Evolutionary conservation across 352 stramenopile genomes (phyloP), one percentile per base, ranked within the genome.

Genomic region (Elongisporangium anandrum): DNA sequence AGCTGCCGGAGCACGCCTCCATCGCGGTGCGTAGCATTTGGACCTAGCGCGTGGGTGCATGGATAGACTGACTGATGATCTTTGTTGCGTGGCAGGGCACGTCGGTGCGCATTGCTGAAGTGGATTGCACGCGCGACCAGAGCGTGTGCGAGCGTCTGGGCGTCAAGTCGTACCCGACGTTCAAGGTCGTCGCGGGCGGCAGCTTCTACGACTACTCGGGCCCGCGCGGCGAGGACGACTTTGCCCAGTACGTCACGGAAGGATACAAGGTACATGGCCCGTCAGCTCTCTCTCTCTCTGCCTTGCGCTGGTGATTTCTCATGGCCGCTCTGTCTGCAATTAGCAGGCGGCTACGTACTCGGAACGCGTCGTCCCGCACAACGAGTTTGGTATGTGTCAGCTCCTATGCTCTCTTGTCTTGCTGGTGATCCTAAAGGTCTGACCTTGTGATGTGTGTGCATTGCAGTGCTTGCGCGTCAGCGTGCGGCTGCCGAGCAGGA

Each of bases 101-200:
- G 16, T 69, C 72, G 23, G 70, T 86, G 53, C 68, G 64, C 57
- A 68, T 94, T 29, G 85, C 64, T 24, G 92, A 88, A 24, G 76
- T 94, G 29, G 85, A 94, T 64, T 94, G 85, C 69, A 94, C 83
- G 39, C 77, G 68, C n/a, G 76, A 89, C 52, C 70, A 69, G 23
- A 81, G 65, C 63, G 65, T 94, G 49, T 94, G 85, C 63, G 83
- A 90, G 59, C 85, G 85, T 66, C 90, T 94, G 58, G 71, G 81
- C 34, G 80, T 94, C 52, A 72, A 81, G 55, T 92, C 81, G 26
- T 94, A 94, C 66, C 85, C 85, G 48, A 93, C 85, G 38, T 69
- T 94, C 49, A 93, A 93, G 67, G 79, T 91, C 20, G 69, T 94
- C 50, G 49, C 72, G 8, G 49, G n/a, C 20, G 79, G 79, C 39